Conservation (phyloP, 495 filamentous ascomycete genomes). For the Tirmania nivea region DNA sequence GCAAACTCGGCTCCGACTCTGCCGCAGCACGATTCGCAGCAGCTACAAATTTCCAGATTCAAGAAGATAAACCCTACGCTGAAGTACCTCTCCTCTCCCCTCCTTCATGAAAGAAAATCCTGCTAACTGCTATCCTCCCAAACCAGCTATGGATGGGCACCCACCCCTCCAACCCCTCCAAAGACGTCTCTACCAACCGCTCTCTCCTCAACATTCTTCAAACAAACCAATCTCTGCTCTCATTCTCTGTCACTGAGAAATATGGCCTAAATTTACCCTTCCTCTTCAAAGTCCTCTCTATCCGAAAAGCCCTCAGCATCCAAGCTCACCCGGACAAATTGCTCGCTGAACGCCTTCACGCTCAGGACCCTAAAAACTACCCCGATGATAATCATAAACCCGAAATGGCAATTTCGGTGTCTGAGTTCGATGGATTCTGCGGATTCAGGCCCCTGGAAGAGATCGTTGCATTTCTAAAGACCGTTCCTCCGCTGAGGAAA, state of each 20-base stretch:
- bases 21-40: slow-evolving; percentile 58
- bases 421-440: slow-evolving; percentile 85
- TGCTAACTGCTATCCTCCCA: background rate
- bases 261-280: slow-evolving; percentile 76
- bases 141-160: slow-evolving; percentile 94
- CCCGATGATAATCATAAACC: slow-evolving; percentile 99
- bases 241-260: slow-evolving; percentile 40
- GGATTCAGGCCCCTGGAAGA: slow-evolving; percentile 78
- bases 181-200: slow-evolving; percentile 62
- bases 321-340: slow-evolving; percentile 98
- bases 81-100: slow-evolving; percentile 33
- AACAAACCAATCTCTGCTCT: slow-evolving; percentile 67
- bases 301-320: slow-evolving; percentile 84
- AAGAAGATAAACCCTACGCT: slow-evolving; percentile 68
- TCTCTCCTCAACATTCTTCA: slow-evolving; percentile 76
- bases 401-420: slow-evolving; percentile 96
- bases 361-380: slow-evolving; percentile 76
- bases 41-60: slow-evolving; percentile 52
- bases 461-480: slow-evolving; percentile 64
- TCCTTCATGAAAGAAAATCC: background rate
- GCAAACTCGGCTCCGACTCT: slow-evolving; percentile 69
- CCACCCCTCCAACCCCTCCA: slow-evolving; percentile 84
- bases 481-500: slow-evolving; percentile 46
- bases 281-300: slow-evolving; percentile 89
- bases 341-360: slow-evolving; percentile 73